Evolutionary conservation across 768 basidiomycete genomes (phyloP), one percentile per base, ranked within the genome.

Genomic region (Kwoniella sp.): DNA sequence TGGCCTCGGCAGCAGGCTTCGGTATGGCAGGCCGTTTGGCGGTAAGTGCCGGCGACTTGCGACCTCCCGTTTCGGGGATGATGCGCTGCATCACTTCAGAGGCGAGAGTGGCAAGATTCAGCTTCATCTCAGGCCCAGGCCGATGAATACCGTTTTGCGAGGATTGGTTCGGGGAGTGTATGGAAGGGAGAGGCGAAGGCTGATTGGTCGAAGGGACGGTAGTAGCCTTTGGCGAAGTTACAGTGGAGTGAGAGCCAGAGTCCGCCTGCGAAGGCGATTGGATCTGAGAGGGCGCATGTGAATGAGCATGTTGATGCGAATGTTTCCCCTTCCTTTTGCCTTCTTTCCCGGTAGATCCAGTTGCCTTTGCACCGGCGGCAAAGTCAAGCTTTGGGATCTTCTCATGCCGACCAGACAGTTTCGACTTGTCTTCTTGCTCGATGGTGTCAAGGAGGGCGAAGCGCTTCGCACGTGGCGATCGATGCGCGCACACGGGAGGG

Each of bases 31-130:
- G 65, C 12, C 76, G 68, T 45, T 74, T 73, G 1, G 68, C 77
- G 13, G 77, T 80, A 28, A 80, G 63, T 1, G 79, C 79, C 7
- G 77, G 79, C 12, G 77, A 75, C 56, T 77, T 77, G 52, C 47
- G 26, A 51, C 66, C 29, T 7, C 63, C 64, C 12, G 55, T 37
- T 54, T 52, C 55, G 54, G 61, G 56, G n/a, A 61, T 54, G 34
- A 65, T 65, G 13, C 63, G 57, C 22, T 65, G 56, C 50, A 65
- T 54, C 11, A 65, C 45, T 45, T 65, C 57, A 7, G 56, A 57
- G 30, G 63, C 56, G 12, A 65, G 30, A 2, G 56, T 55, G 7
- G 54, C 56, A 3, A 65, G 41, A 22, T 59, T 59, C n/a, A 57
- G 55, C 38, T 48, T 37, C 62, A 63, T 63, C 20, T 61, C 60